These are phyloP conservation scores for Cryptococcus maquisensis DNA, from an alignment of 1,284 basidiomycete genomes.

Conservation along the genomic window DNA sequence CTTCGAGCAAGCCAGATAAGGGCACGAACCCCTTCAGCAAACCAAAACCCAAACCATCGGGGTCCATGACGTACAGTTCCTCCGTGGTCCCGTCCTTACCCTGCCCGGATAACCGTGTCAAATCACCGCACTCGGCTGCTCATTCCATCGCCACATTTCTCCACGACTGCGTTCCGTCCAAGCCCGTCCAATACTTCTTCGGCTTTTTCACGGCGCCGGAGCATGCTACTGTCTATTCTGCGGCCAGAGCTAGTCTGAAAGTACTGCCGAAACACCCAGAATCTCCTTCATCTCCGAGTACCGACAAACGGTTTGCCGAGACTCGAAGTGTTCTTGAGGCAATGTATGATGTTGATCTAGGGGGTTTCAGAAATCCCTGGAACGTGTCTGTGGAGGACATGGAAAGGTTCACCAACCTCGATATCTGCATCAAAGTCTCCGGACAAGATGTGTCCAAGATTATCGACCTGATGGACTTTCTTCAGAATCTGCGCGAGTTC, in stretches of 20 bases:
- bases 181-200: slow-evolving; percentile 26
- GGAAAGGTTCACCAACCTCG: slow-evolving; percentile 20
- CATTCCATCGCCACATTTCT: slow-evolving; percentile 37
- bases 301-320: slow-evolving; percentile 1
- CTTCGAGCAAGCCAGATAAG: background rate
- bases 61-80: slow-evolving; percentile 15
- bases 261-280: slow-evolving; percentile 2
- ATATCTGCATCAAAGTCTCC: slow-evolving; percentile 30
- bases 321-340: slow-evolving; percentile 29
- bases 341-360: slow-evolving; percentile 28
- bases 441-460: slow-evolving; percentile 35
- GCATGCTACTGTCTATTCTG: slow-evolving; percentile 32
- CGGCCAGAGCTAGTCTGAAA: slow-evolving; percentile 9
- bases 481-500: slow-evolving; percentile 5
- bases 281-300: background rate
- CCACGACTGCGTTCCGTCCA: slow-evolving; percentile 24
- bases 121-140: slow-evolving; percentile 11
- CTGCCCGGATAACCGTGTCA: background rate
- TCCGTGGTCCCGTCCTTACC: background rate
- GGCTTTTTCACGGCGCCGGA: slow-evolving; percentile 36
- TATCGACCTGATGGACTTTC: slow-evolving; percentile 42
- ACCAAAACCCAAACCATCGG: slow-evolving; percentile 11
- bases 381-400: background rate
- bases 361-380: slow-evolving; percentile 1
- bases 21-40: background rate